These are phyloP conservation scores for Ophiocordyceps robertsii DNA, from an alignment of 2,329 filamentous ascomycete species.

Conservation along the genomic window DNA sequence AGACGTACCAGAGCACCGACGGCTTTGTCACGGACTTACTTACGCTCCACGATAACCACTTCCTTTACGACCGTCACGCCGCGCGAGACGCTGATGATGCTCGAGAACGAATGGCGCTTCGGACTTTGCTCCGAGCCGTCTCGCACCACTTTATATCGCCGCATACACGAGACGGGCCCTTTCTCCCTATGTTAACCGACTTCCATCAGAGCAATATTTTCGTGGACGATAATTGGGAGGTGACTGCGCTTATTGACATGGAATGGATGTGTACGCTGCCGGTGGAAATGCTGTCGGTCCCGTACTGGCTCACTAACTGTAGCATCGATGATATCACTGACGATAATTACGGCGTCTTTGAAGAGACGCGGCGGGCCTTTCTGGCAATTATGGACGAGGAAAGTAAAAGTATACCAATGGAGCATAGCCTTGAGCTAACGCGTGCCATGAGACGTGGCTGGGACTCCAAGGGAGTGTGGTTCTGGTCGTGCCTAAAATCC, in stretches of 20 bases:
- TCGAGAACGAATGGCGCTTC: conserved; percentile 13
- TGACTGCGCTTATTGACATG: conserved; percentile 17
- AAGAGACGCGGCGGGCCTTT: conserved; percentile 5
- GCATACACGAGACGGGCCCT: conserved; percentile 11
- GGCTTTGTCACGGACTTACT: conserved; percentile 14
- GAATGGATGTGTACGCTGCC: conserved; percentile 19
- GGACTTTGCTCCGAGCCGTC: conserved; percentile 11
- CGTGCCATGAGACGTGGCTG: conserved; percentile 5
- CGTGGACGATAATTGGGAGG: conserved; percentile 19
- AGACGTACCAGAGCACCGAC: conserved; percentile 16
- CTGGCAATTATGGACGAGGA: conserved; percentile 7
- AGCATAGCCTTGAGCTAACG: conserved; percentile 7
- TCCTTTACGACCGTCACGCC: conserved; percentile 14
- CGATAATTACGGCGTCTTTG: conserved; percentile 4
- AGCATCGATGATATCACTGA: conserved; percentile 8
- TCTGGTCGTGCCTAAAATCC: conserved; percentile 8
- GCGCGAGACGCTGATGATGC: conserved; percentile 12
- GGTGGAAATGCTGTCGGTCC: conserved; percentile 15
- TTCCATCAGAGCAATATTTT: conserved; percentile 20
- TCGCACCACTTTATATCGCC: conserved; percentile 13
- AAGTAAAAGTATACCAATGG: not conserved
- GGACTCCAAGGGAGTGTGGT: conserved; percentile 11
- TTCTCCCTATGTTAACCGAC: conserved; percentile 15
- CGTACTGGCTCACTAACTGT: conserved; percentile 17
- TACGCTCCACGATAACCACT: conserved; percentile 11